These are phyloP conservation scores for Eutrema heterophyllum DNA, from an alignment of 345 rosid species.

Conservation along the genomic window DNA sequence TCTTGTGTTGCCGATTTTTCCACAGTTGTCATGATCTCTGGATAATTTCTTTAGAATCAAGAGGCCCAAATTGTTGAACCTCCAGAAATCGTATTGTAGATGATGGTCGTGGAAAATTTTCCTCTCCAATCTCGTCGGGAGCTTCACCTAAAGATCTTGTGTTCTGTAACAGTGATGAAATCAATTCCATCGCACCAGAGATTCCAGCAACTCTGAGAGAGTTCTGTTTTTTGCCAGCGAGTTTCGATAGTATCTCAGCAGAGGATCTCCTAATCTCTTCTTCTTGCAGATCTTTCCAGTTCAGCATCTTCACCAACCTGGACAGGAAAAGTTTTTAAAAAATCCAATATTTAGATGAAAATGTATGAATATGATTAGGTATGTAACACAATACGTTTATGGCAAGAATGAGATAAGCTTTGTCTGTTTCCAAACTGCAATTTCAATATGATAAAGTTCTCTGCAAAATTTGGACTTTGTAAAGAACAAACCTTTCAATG, in stretches of 20 bases:
- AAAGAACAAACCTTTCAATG: conserved; percentile 41
- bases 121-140: conserved; percentile 74
- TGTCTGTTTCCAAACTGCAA: neutral
- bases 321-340: neutral
- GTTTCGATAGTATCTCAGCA: conserved; percentile 64
- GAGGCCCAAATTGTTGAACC: conserved; percentile 78
- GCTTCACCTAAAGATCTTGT: conserved; percentile 40
- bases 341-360: too few relatives aligned
- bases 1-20: conserved; percentile 86
- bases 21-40: conserved; percentile 82
- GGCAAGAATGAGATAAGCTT: too few relatives aligned
- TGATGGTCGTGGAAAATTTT: conserved; percentile 35
- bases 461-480: neutral
- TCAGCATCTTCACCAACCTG: conserved; percentile 78
- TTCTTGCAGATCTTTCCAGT: conserved; percentile 87
- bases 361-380: too few relatives aligned
- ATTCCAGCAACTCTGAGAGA: conserved; percentile 75
- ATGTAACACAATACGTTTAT: too few relatives aligned
- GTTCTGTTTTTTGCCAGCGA: conserved; percentile 77
- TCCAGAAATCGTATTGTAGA: conserved; percentile 59
- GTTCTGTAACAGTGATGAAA: conserved; percentile 70
- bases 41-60: conserved; percentile 74
- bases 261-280: conserved; percentile 79
- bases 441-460: neutral
- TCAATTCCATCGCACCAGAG: conserved; percentile 92